Percentiles rank a stretch among this genome's conserved stretches.
Evolutionary conservation across 106 monocot species (phyloP).

Genomic region (Dioscorea dumetorum): DNA sequence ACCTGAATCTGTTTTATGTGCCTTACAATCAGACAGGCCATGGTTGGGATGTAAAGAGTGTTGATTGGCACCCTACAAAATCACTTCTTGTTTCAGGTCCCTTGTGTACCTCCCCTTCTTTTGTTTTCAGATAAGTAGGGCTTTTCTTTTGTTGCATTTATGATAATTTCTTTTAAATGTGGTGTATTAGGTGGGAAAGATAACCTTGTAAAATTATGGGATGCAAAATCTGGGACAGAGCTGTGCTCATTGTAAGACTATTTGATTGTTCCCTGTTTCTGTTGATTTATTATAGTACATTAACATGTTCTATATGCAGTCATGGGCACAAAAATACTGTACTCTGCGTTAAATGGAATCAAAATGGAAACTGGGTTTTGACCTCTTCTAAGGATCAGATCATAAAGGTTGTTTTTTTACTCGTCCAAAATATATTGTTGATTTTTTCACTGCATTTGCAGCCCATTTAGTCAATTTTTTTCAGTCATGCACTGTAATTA

Average conservation of each 20-base stretch:
- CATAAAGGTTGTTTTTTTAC: constrained; percentile 54
- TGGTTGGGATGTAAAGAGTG: constrained; percentile 99
- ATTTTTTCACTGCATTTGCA: too few relatives aligned
- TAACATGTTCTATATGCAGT: constrained; percentile 35
- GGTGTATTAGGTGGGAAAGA: constrained; percentile 82
- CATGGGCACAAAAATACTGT: constrained; percentile 99
- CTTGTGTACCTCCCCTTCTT: not conserved
- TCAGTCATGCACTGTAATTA: too few relatives aligned
- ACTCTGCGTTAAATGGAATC: constrained; percentile 97
- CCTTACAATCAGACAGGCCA: constrained; percentile 85
- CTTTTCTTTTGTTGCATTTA: not conserved
- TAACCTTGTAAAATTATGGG: constrained; percentile 97
- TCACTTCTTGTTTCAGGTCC: constrained; percentile 92
- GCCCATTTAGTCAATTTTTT: too few relatives aligned
- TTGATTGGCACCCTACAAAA: constrained; percentile 97
- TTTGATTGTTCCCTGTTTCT: not conserved
- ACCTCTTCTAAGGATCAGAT: constrained; percentile 97
- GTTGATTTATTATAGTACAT: not conserved
- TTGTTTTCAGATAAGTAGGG: not conserved
- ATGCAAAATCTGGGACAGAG: constrained; percentile 89
- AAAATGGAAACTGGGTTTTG: constrained; percentile 98
- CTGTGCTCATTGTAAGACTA: constrained; percentile 79
- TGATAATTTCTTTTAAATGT: not conserved
- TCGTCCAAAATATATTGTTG: too few relatives aligned
- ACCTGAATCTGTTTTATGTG: constrained; percentile 35